Base-by-base conservation (phyloP, 306 rosid genomes). In the Citrullus colocynthis region DNA sequence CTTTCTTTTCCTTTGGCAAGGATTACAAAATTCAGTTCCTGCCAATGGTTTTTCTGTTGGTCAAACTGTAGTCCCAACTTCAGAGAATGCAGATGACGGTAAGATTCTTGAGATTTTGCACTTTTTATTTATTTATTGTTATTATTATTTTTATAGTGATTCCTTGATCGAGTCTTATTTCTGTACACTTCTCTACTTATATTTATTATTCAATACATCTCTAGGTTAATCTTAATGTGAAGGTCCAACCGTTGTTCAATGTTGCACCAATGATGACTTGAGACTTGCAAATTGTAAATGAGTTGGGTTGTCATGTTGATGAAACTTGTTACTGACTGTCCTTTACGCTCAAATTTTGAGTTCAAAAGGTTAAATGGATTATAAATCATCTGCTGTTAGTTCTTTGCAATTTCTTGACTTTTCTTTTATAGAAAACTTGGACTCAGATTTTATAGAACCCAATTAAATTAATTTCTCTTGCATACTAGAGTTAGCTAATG, bases 61-160 rank as follows among this genome's bases (percentile, higher is more conserved):
- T 87, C 92, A 85, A 80, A 87, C 75, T 84, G 81, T 82, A 20
- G 69, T 77, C 82, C 87, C 92, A 16, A 52, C 87, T 78, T 80
- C 90, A 70, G 84, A 86, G 59, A 89, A 86, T 74, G 95, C 13
- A 14, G 91, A 88, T 83, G 97, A 81, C 70, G 98, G 98, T 94
- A 81, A 90, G 93, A 54, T 30, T 74, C 67, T 63, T 45, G 32
- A 66, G 34, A 74, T 82, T 82, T 56, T 78, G 8, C 79, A 64
- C 14, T 61, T 77, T 11, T 24, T 24, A 24, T 24, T 24, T 24
- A 24, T 24, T 24, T 24, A 24, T 24, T 24, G 1, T 24, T 24
- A 24, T 24, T 24, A 24, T 24, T 24, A 24, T 24, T 24, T 13
- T 69, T 42, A 17, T 6, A 32, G 36, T 75, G 39, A 52, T 34